Conservation (phyloP, 371 early-diverging fungal genomes). For the Mortierella sp. region DNA sequence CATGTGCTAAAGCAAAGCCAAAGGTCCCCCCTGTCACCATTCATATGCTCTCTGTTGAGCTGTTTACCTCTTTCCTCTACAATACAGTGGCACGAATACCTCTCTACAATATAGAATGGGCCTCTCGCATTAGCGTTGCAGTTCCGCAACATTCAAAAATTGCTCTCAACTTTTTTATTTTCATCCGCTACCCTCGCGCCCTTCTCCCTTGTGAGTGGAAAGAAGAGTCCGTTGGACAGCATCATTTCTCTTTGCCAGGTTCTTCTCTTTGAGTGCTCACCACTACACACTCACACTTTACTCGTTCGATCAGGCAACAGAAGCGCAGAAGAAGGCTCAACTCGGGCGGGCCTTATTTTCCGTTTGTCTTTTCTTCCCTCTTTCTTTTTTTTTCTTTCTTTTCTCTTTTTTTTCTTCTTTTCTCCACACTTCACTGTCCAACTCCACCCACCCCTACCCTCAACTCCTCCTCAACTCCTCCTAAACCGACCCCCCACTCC, state of each 20-base stretch:
- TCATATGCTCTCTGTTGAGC: no score
- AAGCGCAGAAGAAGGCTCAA: background rate
- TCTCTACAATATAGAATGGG: background rate
- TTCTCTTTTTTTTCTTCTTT: background rate
- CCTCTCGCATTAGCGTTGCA: conserved; percentile 3
- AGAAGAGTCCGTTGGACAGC: background rate
- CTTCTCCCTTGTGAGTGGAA: background rate
- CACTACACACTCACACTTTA: background rate
- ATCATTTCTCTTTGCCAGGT: background rate
- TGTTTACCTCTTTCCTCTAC: no score
- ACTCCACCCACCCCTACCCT: background rate
- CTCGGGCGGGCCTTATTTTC: background rate
- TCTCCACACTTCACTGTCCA: conserved; percentile 15
- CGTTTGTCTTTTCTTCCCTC: background rate
- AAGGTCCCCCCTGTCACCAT: no score
- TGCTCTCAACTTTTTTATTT: conserved; percentile 7
- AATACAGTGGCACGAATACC: background rate
- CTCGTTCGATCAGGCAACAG: background rate
- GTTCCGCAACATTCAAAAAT: background rate
- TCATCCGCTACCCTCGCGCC: background rate
- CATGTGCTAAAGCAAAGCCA: no score
- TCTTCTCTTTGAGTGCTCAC: background rate
- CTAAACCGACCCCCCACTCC: background rate
- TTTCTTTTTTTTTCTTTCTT: background rate
- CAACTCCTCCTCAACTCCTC: background rate